phyloP scores from a whole-genome alignment of 495 filamentous ascomycete species.

The Penicillium simplicissimum region DNA sequence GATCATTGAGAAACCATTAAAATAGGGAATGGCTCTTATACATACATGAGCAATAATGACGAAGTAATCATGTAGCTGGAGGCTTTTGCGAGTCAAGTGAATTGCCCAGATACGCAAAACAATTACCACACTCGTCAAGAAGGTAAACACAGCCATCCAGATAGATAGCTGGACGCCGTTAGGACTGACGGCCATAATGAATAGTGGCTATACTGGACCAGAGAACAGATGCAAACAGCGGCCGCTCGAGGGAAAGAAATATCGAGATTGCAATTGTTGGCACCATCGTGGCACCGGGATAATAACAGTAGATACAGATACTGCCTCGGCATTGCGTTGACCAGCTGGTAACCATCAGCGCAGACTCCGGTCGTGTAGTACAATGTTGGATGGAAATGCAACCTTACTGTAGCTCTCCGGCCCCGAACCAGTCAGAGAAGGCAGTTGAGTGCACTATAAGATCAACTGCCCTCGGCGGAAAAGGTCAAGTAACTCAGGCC shows the following conservation, averaged over 20 bases:
- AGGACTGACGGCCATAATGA: constrained; percentile 10
- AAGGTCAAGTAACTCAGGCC: no score
- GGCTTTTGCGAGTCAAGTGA: constrained; percentile 8
- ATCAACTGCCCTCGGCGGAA: no score
- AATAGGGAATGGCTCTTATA: background rate
- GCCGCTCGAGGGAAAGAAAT: background rate
- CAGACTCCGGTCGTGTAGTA: background rate
- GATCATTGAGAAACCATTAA: background rate
- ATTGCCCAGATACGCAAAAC: constrained; percentile 10
- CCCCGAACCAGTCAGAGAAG: background rate
- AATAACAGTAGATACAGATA: background rate
- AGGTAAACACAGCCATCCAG: constrained; percentile 14
- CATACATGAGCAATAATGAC: constrained; percentile 10
- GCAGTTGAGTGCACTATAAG: background rate
- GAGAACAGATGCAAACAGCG: background rate
- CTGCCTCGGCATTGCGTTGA: background rate
- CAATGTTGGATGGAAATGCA: background rate
- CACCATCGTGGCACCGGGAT: background rate
- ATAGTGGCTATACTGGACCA: background rate
- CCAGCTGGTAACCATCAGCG: background rate
- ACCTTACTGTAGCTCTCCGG: constrained; percentile 1
- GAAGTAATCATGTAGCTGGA: constrained; percentile 10
- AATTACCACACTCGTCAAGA: constrained; percentile 7
- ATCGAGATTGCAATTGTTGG: background rate
- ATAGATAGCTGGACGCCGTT: constrained; percentile 10